phyloP scores from a whole-genome alignment of 805 yeast genomes.

The Pichia cabralensis region DNA sequence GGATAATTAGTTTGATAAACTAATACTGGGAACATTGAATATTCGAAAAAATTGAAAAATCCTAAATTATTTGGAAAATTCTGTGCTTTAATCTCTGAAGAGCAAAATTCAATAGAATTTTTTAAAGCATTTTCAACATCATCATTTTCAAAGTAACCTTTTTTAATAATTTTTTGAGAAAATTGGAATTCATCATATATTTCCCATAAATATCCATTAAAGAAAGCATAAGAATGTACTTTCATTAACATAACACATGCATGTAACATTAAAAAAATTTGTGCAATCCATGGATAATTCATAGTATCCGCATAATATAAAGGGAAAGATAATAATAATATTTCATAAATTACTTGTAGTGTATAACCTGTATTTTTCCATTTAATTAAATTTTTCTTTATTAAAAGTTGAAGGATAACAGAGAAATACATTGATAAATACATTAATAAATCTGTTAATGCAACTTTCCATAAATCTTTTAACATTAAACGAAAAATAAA shows the following conservation, averaged over 20 bases:
- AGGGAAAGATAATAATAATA: constrained; percentile 42
- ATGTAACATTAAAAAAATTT: constrained; percentile 76
- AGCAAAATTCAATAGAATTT: constrained; percentile 56
- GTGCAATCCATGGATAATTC: constrained; percentile 81
- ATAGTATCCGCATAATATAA: constrained; percentile 43
- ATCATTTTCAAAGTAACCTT: constrained; percentile 22
- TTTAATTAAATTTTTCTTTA: constrained; percentile 33
- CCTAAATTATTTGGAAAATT: constrained; percentile 70
- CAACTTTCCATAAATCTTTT: constrained; percentile 58
- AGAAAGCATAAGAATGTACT: constrained; percentile 87
- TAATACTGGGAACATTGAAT: constrained; percentile 81
- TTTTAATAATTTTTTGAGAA: constrained; percentile 35
- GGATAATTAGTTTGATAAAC: constrained; percentile 81
- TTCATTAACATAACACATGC: constrained; percentile 86
- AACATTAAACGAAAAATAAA: constrained; percentile 49
- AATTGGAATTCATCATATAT: constrained; percentile 44
- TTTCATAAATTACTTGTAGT: constrained; percentile 47
- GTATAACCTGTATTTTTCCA: constrained; percentile 66
- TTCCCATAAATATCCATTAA: constrained; percentile 81
- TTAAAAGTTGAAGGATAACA: constrained; percentile 45
- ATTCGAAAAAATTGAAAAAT: constrained; percentile 56
- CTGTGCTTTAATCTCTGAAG: constrained; percentile 58
- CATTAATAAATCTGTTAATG: constrained; percentile 64
- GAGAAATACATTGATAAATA: constrained; percentile 58
- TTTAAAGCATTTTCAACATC: constrained; percentile 26